These are phyloP conservation scores for Lentinula guzmanii DNA, from an alignment of 768 basidiomycete genomes.

Conservation along the genomic window DNA sequence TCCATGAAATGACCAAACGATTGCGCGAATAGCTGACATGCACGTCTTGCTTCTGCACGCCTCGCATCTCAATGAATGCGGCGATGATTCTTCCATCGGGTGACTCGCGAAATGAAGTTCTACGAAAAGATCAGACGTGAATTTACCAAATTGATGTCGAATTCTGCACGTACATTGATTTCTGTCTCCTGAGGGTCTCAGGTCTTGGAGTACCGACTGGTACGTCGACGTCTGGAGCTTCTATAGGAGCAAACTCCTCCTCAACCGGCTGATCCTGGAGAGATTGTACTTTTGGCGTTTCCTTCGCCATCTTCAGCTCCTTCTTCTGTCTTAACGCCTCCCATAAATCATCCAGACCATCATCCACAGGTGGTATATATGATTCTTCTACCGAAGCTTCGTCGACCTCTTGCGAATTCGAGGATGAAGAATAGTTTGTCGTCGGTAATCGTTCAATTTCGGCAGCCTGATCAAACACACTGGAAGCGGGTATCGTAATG, in stretches of 20 bases:
- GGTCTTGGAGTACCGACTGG: slow-evolving; percentile 26
- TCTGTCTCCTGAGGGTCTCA: slow-evolving; percentile 45
- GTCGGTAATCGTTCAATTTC: slow-evolving; percentile 5
- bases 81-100: slow-evolving; percentile 64
- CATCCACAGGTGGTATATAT: slow-evolving; percentile 32
- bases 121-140: slow-evolving; percentile 20
- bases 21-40: slow-evolving; percentile 69
- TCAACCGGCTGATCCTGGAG: slow-evolving; percentile 35
- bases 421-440: slow-evolving; percentile 14
- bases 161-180: slow-evolving; percentile 49
- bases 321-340: slow-evolving; percentile 58
- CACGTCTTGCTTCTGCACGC: slow-evolving; percentile 66
- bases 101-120: slow-evolving; percentile 67
- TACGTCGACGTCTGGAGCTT: slow-evolving; percentile 29
- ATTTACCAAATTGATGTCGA: slow-evolving; percentile 9
- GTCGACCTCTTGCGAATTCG: slow-evolving; percentile 13
- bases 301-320: slow-evolving; percentile 58
- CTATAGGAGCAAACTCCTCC: slow-evolving; percentile 27
- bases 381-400: slow-evolving; percentile 38
- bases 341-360: slow-evolving; percentile 59
- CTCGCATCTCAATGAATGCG: slow-evolving; percentile 65
- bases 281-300: slow-evolving; percentile 66
- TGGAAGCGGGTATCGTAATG: slow-evolving; percentile 11
- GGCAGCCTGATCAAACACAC: background rate
- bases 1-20: slow-evolving; percentile 63